A percentile compares a stretch with the other conserved stretches of the same genome.
Conservation (phyloP, 2,329 filamentous ascomycete species). For the Tolypocladium ovalisporum region DNA sequence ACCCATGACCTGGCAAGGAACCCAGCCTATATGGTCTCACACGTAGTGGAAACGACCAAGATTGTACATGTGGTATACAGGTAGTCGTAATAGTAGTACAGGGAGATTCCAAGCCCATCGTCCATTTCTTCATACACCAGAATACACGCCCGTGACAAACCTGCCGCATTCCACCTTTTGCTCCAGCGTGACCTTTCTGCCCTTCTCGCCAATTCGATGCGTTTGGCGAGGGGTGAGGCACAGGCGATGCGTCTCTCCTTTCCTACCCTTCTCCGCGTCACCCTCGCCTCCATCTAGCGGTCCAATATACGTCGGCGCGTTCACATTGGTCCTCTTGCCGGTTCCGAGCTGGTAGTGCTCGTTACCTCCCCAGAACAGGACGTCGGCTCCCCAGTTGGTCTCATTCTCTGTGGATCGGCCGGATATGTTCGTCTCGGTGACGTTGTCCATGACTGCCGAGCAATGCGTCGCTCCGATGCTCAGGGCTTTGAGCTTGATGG, state of each 20-base stretch:
- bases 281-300: constrained; percentile 54
- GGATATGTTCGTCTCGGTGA: constrained; percentile 52
- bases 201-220: constrained; percentile 51
- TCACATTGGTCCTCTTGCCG: constrained; percentile 73
- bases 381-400: constrained; percentile 80
- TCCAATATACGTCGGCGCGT: constrained; percentile 66
- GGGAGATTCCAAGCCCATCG: neutral
- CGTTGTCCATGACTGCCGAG: constrained; percentile 74
- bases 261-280: constrained; percentile 49
- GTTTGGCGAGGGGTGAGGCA: constrained; percentile 69
- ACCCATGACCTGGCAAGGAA: too few relatives aligned
- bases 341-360: constrained; percentile 90
- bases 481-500: constrained; percentile 66
- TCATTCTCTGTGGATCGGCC: constrained; percentile 48
- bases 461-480: constrained; percentile 73
- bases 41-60: neutral
- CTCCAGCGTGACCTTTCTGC: constrained; percentile 64
- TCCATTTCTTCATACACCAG: constrained; percentile 32
- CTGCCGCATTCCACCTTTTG: constrained; percentile 83
- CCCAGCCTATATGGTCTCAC: neutral
- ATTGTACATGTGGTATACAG: neutral
- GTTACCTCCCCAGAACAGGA: constrained; percentile 90
- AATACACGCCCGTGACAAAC: constrained; percentile 75
- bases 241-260: constrained; percentile 58
- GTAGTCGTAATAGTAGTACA: too few relatives aligned